Evolutionary conservation across 192 early-diverging fungal species (phyloP), one percentile per base, ranked within the genome.

Genomic region (Backusella macrospora): DNA sequence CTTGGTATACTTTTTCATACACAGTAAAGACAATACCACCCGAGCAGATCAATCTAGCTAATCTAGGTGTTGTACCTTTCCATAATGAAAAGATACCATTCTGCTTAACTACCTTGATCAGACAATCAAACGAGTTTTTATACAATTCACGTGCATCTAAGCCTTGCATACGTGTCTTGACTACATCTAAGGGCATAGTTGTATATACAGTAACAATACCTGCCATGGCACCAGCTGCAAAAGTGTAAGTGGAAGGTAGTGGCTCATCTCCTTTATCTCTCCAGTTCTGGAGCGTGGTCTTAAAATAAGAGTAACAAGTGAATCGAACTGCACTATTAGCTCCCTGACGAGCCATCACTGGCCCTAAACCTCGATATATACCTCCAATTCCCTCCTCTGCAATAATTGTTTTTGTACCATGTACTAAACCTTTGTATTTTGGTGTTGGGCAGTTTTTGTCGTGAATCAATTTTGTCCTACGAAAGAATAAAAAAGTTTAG

Each of bases 161-260:
- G n/a, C 88, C 88, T 80, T 99, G 98, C 95, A 98, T 95, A 70
- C 92, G 90, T 12, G 98, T 99, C 82, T 99, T 99, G 70, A 97
- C 86, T n/a, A 96, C 95, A 82, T 99, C 97, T 18, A 99, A 78
- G 12, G 96, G 96, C 96, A 98, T 98, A 2, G 98, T 99, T 0
- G 92, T 83, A 75, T 97, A 99, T 0, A 98, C 96, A 1, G 96
- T 99, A 23, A 99, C 87, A 65, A 90, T 92, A 13, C 96, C 98
- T 0, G 96, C 96, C 66, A 90, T 80, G 65, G 92, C 91, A 29
- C 97, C 97, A 64, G 92, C 89, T 9, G 73, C 83, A 81, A 93
- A 92, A 18, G 90, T 87, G 59, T 89, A 83, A 2, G 76, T 62
- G 47, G 88, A 83, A 15, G 89, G 88, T 39, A 92, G 64, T 37